Base-by-base conservation (phyloP, 306 rosid genomes). In the Ormosia semicastrata region DNA sequence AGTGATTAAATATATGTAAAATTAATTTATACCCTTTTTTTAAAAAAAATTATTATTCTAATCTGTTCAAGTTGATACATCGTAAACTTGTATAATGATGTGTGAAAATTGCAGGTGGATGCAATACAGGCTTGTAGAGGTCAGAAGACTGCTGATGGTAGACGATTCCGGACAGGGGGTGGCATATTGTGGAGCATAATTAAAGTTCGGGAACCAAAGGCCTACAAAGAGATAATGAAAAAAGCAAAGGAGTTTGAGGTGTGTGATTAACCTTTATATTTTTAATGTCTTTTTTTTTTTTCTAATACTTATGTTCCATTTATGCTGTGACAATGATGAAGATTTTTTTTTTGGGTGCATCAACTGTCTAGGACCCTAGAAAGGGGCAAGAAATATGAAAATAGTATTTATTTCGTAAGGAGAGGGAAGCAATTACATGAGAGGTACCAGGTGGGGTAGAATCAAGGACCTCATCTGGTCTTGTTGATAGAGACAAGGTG, bases 171-270 rank as follows among this genome's bases (percentile, higher is more conserved):
- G 66, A 89, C 87, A 2, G 99, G 99, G 30, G 98, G 99, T 77
- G 99, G 98, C 65, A 63, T 95, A 67, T 84, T 95, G 83, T 95
- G 98, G 99, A 83, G 66, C 79, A 92, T 92, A 80, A 85, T 94
- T 39, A 95, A 93, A 90, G 70, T 80, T 71, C 93, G 96, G 65
- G 99, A 93, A 58, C 98, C 97, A 76, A 89, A 90, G 32, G 97
- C 92, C 58, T 90, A 78, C 80, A 92, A 87, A 89, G 99, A 90
- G 92, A 95, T 95, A 46, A 92, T 95, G 98, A 88, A 84, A 72
- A 92, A 91, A 71, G 89, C 93, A 7, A 89, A 70, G 87, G 99
- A 93, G 44, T 93, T 93, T 49, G 99, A 95, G 99, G 99, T 95
- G 62, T 59, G 75, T 82, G 47, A 70, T 39, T 78, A 49, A 44